These are phyloP conservation scores for Plantago coronopus DNA, from an alignment of 305 asterid genomes.

Conservation along the genomic window DNA sequence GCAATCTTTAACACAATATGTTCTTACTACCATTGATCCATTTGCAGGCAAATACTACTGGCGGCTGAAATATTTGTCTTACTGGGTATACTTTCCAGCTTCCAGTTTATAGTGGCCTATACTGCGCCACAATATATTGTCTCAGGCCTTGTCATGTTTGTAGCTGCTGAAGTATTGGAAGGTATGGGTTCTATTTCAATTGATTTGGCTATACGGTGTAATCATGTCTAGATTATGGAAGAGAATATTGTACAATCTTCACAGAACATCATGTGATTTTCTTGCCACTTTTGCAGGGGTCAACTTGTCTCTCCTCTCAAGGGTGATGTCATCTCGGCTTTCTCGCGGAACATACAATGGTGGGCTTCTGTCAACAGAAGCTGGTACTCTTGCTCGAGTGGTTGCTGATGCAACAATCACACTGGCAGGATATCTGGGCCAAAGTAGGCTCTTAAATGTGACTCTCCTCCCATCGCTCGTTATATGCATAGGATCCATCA, in stretches of 20 bases:
- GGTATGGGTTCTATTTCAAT: conserved; percentile 30
- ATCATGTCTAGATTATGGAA: neutral
- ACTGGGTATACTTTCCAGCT: conserved; percentile 80
- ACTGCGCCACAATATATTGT: conserved; percentile 78
- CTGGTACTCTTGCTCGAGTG: conserved; percentile 97
- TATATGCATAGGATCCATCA: conserved; percentile 68
- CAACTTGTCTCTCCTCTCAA: conserved; percentile 83
- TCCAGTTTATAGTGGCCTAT: conserved; percentile 58
- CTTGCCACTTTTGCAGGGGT: conserved; percentile 48
- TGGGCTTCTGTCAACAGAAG: conserved; percentile 93
- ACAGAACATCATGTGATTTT: neutral
- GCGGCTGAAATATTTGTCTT: conserved; percentile 86
- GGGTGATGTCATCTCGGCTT: conserved; percentile 99
- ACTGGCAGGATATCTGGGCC: conserved; percentile 67
- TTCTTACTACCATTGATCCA: neutral
- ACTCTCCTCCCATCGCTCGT: conserved; percentile 82
- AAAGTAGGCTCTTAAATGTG: conserved; percentile 55
- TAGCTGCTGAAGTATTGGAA: conserved; percentile 96
- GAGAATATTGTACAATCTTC: no score
- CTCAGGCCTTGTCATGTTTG: conserved; percentile 92
- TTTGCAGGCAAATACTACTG: conserved; percentile 87
- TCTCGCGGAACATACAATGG: conserved; percentile 97
- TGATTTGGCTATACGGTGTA: no score
- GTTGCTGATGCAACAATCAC: conserved; percentile 92
- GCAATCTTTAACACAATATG: neutral